Conservation (phyloP, 2,329 filamentous ascomycete species). For the Nemania sp. region DNA sequence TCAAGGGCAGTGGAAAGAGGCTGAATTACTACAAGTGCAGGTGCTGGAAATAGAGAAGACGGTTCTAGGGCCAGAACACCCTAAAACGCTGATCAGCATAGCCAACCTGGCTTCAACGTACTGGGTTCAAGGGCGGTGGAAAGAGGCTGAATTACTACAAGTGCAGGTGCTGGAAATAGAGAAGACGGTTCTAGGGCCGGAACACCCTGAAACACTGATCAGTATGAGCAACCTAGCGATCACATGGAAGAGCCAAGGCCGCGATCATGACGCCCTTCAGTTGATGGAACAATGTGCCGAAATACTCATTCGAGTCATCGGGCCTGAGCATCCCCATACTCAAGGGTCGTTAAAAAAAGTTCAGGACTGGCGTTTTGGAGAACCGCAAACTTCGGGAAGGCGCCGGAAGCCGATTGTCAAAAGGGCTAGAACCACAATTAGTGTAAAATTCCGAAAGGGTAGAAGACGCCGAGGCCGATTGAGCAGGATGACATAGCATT, state of each 20-base stretch:
- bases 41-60: background rate
- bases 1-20: background rate
- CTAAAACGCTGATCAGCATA: conserved; percentile 11
- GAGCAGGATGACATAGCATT: background rate
- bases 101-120: conserved; percentile 6
- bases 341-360: background rate
- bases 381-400: background rate
- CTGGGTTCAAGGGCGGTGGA: conserved; percentile 6
- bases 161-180: too few species aligned
- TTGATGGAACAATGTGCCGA: conserved; percentile 4
- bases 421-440: background rate
- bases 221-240: conserved; percentile 19
- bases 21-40: background rate
- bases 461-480: background rate
- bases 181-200: too few species aligned
- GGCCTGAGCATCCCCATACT: background rate
- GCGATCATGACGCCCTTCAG: background rate
- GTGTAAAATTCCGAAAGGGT: background rate
- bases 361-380: background rate
- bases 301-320: background rate
- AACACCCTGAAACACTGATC: background rate
- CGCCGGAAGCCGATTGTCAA: background rate
- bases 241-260: background rate
- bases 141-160: conserved; percentile 17
- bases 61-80: conserved; percentile 12